A percentile compares a stretch with the other conserved stretches of the same genome.
Evolutionary conservation across 1,284 basidiomycete genomes (phyloP).

Genomic region (Omphalotus olearius): DNA sequence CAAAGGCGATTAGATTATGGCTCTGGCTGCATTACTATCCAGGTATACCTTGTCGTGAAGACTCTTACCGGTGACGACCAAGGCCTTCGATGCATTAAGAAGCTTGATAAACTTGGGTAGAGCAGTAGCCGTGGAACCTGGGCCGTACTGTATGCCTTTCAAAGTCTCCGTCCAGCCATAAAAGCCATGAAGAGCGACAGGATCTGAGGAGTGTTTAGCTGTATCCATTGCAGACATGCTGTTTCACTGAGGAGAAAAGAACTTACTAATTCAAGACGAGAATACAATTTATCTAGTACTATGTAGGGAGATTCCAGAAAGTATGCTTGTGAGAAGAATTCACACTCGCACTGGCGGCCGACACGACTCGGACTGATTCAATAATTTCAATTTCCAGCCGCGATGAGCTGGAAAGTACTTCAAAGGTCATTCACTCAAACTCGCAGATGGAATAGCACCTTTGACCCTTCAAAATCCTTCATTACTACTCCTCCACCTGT

Average conservation of each 20-base stretch:
- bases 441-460: constrained; percentile 15
- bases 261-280: too few species aligned
- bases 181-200: constrained; percentile 36
- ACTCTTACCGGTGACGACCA: constrained; percentile 69
- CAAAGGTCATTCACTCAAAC: too few species aligned
- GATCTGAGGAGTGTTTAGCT: not conserved
- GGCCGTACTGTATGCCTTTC: constrained; percentile 65
- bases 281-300: too few species aligned
- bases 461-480: constrained; percentile 32
- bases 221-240: too few species aligned
- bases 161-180: constrained; percentile 64
- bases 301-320: too few species aligned
- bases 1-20: not conserved
- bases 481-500: constrained; percentile 42
- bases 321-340: too few species aligned
- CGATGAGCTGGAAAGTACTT: too few species aligned
- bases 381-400: too few species aligned
- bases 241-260: too few species aligned
- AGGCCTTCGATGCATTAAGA: constrained; percentile 54
- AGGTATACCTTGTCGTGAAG: constrained; percentile 55
- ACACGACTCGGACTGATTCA: too few species aligned
- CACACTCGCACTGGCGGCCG: too few species aligned
- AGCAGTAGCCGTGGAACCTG: constrained; percentile 54
- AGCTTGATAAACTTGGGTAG: constrained; percentile 57
- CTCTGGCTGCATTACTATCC: not conserved